Evolutionary conservation across 139 green algal species (phyloP).

Genomic region (Volvox africanus): DNA sequence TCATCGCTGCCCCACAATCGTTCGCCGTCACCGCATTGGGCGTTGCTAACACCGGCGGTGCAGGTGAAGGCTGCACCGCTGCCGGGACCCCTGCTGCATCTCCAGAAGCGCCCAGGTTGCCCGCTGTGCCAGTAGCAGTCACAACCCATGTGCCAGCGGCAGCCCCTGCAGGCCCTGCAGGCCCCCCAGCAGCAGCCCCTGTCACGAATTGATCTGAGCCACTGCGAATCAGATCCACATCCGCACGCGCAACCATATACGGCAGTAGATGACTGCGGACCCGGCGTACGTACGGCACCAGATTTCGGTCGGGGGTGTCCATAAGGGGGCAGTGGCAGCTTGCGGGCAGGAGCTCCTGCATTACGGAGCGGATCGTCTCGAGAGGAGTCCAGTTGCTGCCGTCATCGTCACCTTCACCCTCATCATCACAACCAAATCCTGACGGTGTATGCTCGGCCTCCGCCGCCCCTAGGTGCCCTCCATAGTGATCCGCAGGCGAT

Average conservation of each 20-base stretch:
- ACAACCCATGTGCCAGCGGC: not conserved
- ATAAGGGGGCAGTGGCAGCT: constrained; percentile 42
- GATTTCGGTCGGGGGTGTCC: not conserved
- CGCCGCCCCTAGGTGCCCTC: too few species aligned
- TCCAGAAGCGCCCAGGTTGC: not conserved
- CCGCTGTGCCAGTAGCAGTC: not conserved
- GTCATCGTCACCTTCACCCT: not conserved
- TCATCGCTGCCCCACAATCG: constrained; percentile 10
- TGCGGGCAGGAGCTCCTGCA: constrained; percentile 30
- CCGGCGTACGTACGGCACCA: not conserved
- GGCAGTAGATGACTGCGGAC: not conserved
- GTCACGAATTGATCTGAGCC: not conserved
- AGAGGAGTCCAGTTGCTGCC: not conserved
- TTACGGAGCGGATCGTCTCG: not conserved
- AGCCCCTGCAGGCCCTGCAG: not conserved
- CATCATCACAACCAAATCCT: too few species aligned
- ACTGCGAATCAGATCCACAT: constrained; percentile 8
- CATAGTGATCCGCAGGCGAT: too few species aligned
- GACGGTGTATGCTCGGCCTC: too few species aligned
- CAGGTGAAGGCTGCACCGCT: not conserved
- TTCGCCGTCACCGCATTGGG: not conserved
- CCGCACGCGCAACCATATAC: constrained; percentile 1
- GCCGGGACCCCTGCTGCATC: not conserved
- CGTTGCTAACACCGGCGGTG: too few species aligned
- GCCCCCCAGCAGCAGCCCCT: not conserved